Evolutionary conservation across 1,284 basidiomycete genomes (phyloP).

Genomic region (Ceratobasidium papillatum): DNA sequence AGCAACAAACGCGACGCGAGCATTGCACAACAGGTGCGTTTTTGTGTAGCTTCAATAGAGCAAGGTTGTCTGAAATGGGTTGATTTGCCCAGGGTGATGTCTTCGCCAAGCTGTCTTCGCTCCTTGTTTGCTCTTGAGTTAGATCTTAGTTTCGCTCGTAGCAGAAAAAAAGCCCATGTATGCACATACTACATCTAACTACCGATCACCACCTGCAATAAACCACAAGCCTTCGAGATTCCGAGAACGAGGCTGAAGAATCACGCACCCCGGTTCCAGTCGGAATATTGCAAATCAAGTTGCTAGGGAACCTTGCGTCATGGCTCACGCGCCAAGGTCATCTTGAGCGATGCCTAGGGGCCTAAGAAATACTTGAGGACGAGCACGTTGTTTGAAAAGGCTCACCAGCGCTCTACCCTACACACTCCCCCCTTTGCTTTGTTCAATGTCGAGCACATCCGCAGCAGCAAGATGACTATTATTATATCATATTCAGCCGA

Average conservation of each 20-base stretch:
- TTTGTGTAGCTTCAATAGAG: background rate
- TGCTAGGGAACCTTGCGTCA: background rate
- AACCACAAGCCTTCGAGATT: background rate
- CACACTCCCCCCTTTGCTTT: background rate
- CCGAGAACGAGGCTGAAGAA: background rate
- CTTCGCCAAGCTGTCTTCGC: slow-evolving; percentile 28
- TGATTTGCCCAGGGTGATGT: slow-evolving; percentile 15
- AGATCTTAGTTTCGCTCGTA: background rate
- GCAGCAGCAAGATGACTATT: background rate
- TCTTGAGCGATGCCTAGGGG: background rate
- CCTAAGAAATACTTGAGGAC: background rate
- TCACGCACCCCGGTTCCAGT: background rate
- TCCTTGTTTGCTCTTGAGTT: slow-evolving; percentile 15
- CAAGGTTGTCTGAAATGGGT: background rate
- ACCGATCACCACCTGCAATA: background rate
- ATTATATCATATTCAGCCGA: background rate
- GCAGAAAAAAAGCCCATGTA: background rate
- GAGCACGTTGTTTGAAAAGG: background rate
- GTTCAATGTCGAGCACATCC: background rate
- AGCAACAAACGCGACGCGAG: slow-evolving; percentile 33
- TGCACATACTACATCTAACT: background rate
- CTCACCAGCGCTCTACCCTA: background rate
- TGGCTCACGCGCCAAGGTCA: slow-evolving; percentile 19
- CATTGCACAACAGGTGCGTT: slow-evolving; percentile 14
- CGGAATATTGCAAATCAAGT: background rate